A percentile compares a stretch with the other conserved stretches of the same genome.
Conservation (phyloP, 306 rosid genomes). For the Myrica gale region DNA sequence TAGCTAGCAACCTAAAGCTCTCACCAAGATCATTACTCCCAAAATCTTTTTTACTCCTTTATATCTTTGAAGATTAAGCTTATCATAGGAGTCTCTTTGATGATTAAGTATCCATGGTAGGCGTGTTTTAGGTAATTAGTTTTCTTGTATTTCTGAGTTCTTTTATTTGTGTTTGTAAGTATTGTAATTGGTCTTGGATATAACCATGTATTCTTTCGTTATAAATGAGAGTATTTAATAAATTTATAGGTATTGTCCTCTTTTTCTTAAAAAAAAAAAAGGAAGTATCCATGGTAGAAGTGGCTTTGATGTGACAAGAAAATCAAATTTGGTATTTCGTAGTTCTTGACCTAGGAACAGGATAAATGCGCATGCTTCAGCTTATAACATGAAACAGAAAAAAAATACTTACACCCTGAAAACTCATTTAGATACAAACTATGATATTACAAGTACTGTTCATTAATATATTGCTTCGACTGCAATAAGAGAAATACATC, state of each 20-base stretch:
- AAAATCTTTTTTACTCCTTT: background rate
- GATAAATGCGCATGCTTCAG: background rate
- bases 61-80: background rate
- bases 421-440: background rate
- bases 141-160: too few species aligned
- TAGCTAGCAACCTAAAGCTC: too few species aligned
- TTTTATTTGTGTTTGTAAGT: too few species aligned
- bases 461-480: background rate
- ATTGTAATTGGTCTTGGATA: too few species aligned
- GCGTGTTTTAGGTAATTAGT: too few species aligned
- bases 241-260: too few species aligned
- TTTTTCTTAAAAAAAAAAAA: too few species aligned
- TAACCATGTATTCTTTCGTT: background rate
- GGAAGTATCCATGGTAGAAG: too few species aligned
- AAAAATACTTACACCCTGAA: background rate
- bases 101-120: background rate
- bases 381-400: background rate
- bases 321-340: background rate
- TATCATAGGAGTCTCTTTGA: background rate
- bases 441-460: conserved; percentile 3
- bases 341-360: background rate
- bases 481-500: background rate
- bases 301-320: background rate
- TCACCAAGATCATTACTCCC: background rate
- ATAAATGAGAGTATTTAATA: too few species aligned